A percentile compares a stretch with the other conserved stretches of the same genome.
These are phyloP conservation scores for Gypsophila paniculata DNA, from an alignment of 179 eudicot genomes.

Conservation along the genomic window DNA sequence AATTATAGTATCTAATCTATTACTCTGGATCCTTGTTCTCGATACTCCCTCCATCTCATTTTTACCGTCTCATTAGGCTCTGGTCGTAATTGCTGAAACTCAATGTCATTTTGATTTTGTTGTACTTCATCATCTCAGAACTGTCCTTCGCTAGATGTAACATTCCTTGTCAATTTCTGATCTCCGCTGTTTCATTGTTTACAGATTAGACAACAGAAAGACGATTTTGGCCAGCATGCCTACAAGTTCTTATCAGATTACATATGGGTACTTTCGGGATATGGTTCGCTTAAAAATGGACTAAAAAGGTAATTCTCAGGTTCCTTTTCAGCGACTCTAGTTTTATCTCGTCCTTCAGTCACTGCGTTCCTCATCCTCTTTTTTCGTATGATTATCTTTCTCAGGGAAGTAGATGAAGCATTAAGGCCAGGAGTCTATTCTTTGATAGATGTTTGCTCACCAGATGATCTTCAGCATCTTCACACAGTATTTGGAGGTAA, in stretches of 20 bases:
- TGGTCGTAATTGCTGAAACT: background rate
- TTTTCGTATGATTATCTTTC: background rate
- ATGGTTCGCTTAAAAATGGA: slow-evolving; percentile 61
- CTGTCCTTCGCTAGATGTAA: background rate
- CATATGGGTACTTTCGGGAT: slow-evolving; percentile 71
- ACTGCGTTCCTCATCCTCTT: background rate
- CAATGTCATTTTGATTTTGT: background rate
- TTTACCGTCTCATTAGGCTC: background rate
- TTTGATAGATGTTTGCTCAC: slow-evolving; percentile 76
- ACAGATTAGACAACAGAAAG: slow-evolving; percentile 94
- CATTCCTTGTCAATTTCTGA: background rate
- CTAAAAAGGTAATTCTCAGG: slow-evolving; percentile 49
- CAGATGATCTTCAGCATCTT: slow-evolving; percentile 78
- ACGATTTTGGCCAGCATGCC: slow-evolving; percentile 52
- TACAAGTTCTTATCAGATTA: slow-evolving; percentile 60
- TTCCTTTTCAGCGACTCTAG: slow-evolving; percentile 41
- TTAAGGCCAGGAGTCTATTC: slow-evolving; percentile 87
- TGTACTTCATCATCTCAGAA: background rate
- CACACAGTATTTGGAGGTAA: slow-evolving; percentile 88
- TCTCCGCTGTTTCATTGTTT: slow-evolving; percentile 14
- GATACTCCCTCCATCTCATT: background rate
- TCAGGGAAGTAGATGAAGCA: slow-evolving; percentile 89
- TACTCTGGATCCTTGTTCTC: background rate
- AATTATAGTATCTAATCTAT: background rate
- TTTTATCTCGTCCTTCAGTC: background rate